phyloP scores from a whole-genome alignment of 2,329 filamentous ascomycete species.

The Coniochaeta hoffmannii region DNA sequence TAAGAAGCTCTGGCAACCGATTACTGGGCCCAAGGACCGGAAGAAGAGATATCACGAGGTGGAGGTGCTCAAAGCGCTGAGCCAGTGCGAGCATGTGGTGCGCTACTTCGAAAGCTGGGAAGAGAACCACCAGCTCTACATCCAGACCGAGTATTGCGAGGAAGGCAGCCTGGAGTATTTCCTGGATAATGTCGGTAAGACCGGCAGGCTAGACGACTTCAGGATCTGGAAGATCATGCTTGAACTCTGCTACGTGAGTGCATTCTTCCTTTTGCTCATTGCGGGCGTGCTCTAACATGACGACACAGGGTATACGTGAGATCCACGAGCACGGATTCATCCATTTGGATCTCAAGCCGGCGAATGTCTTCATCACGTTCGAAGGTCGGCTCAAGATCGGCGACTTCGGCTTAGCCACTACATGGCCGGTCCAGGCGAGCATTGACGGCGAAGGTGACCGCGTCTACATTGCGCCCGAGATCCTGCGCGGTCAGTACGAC shows the following conservation, averaged over 20 bases:
- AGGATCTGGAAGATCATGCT: conserved; percentile 97
- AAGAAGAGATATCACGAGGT: conserved; percentile 80
- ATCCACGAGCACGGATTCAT: conserved; percentile 86
- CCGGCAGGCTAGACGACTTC: conserved; percentile 89
- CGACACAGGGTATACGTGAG: conserved; percentile 68
- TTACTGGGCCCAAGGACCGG: conserved; percentile 72
- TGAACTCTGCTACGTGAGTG: conserved; percentile 71
- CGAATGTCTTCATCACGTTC: conserved; percentile 75
- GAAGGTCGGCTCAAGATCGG: conserved; percentile 79
- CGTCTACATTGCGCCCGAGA: conserved; percentile 92
- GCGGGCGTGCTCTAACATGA: conserved; percentile 13
- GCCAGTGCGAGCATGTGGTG: conserved; percentile 76
- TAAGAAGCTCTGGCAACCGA: conserved; percentile 83
- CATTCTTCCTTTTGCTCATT: background rate
- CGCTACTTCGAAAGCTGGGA: conserved; percentile 86
- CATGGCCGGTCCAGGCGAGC: conserved; percentile 66
- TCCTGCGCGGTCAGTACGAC: conserved; percentile 77
- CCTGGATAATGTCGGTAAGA: conserved; percentile 71
- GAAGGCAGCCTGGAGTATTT: conserved; percentile 87
- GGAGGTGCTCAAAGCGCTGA: conserved; percentile 66
- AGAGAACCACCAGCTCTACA: conserved; percentile 76
- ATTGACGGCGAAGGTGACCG: conserved; percentile 92
- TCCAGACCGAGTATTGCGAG: conserved; percentile 95
- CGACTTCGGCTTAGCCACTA: conserved; percentile 76
- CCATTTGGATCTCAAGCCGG: conserved; percentile 78